phyloP scores from a whole-genome alignment of 352 stramenopile genomes.

The Chrysophaeum taylorii region DNA sequence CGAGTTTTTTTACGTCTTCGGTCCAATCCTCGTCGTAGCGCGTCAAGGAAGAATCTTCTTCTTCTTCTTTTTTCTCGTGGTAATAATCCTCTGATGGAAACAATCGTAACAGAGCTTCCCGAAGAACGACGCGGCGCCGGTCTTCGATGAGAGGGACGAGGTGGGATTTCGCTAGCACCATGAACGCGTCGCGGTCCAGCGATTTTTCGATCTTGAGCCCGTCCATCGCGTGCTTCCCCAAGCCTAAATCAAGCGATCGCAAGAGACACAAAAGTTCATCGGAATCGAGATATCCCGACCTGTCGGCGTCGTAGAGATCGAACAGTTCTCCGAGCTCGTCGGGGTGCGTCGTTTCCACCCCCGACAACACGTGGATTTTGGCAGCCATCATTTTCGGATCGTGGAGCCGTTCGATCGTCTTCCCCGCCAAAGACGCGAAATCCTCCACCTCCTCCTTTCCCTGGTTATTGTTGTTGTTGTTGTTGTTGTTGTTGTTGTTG shows the following conservation, averaged over 20 bases:
- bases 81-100: no score
- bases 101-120: no score
- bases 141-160: background rate
- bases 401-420: constrained; percentile 20
- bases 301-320: background rate
- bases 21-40: no score
- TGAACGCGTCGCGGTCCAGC: constrained; percentile 11
- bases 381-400: constrained; percentile 6
- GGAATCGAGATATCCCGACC: background rate
- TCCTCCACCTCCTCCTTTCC: constrained; percentile 17
- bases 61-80: no score
- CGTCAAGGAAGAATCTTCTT: no score
- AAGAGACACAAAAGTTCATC: background rate
- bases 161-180: background rate
- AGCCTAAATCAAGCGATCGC: background rate
- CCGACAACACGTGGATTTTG: background rate
- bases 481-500: background rate
- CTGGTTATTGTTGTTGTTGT: constrained; percentile 7
- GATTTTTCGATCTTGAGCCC: background rate
- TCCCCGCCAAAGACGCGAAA: constrained; percentile 7
- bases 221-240: background rate
- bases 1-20: no score
- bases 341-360: background rate
- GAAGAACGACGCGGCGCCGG: background rate
- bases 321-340: background rate